Evolutionary conservation across 2,329 filamentous ascomycete genomes (phyloP).

Genomic region (Colletotrichum sp.): DNA sequence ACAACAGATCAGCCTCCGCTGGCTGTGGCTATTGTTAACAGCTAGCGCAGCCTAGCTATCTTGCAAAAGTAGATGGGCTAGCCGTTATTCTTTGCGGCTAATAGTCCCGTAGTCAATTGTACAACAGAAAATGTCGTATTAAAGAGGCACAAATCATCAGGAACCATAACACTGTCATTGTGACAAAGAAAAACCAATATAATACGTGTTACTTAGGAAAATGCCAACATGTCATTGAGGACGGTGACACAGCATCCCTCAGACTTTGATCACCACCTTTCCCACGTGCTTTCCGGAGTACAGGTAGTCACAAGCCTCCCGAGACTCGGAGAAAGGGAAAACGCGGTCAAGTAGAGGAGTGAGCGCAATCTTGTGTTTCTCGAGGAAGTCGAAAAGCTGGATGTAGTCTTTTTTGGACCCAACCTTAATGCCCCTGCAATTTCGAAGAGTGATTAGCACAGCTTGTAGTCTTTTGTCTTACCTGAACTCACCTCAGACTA

Average conservation of each 20-base stretch:
- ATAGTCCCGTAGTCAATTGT: background rate
- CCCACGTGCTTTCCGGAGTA: constrained; percentile 1
- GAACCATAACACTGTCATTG: background rate
- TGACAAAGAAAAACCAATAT: background rate
- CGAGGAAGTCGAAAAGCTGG: background rate
- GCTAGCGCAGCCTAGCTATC: background rate
- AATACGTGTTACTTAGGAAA: background rate
- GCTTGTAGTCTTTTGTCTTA: background rate
- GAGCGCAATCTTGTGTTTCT: background rate
- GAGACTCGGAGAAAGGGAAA: background rate
- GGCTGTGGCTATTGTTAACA: background rate
- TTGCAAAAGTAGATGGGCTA: background rate
- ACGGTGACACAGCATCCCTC: background rate
- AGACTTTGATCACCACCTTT: constrained; percentile 4
- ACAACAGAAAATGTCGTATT: background rate
- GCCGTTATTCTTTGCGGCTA: background rate
- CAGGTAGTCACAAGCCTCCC: background rate
- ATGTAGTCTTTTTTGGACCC: constrained; percentile 1
- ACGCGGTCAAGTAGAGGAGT: background rate
- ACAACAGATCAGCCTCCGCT: background rate
- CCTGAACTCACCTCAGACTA: background rate
- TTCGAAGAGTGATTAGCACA: background rate
- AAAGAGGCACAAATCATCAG: background rate
- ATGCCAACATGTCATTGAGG: background rate
- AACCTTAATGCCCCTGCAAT: background rate